These are phyloP conservation scores for Penicillium sp. DNA, from an alignment of 2,329 filamentous ascomycete genomes.

Conservation along the genomic window DNA sequence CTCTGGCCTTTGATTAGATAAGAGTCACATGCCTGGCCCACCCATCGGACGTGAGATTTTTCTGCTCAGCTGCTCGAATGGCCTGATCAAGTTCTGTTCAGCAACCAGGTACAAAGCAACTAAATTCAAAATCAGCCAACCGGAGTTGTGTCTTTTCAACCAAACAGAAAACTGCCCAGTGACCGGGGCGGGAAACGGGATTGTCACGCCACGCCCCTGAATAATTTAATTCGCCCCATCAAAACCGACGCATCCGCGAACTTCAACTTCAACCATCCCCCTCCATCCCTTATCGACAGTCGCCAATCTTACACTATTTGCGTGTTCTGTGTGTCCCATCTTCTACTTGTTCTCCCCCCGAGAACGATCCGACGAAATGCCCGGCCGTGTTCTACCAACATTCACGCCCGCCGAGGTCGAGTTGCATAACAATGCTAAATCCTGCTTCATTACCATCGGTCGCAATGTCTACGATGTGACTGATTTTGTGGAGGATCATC, in stretches of 20 bases:
- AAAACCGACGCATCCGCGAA: slow-evolving; percentile 3
- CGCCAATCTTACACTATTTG: background rate
- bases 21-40: background rate
- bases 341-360: background rate
- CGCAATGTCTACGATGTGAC: slow-evolving; percentile 94
- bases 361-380: slow-evolving; percentile 56
- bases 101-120: background rate
- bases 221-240: slow-evolving; percentile 13
- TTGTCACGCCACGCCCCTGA: slow-evolving; percentile 26
- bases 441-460: slow-evolving; percentile 90
- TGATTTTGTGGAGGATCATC: slow-evolving; percentile 84
- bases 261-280: background rate
- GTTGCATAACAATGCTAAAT: slow-evolving; percentile 73
- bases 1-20: background rate
- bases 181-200: slow-evolving; percentile 18
- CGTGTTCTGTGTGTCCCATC: background rate
- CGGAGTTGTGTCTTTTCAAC: background rate
- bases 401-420: slow-evolving; percentile 78
- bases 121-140: no score
- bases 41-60: background rate
- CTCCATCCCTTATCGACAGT: background rate
- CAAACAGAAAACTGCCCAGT: slow-evolving; percentile 3
- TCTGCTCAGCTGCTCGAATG: background rate
- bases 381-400: slow-evolving; percentile 75
- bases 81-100: background rate